Conservation (phyloP, 1,284 basidiomycete species). For the Anthracocystis panici-leucophaei region DNA sequence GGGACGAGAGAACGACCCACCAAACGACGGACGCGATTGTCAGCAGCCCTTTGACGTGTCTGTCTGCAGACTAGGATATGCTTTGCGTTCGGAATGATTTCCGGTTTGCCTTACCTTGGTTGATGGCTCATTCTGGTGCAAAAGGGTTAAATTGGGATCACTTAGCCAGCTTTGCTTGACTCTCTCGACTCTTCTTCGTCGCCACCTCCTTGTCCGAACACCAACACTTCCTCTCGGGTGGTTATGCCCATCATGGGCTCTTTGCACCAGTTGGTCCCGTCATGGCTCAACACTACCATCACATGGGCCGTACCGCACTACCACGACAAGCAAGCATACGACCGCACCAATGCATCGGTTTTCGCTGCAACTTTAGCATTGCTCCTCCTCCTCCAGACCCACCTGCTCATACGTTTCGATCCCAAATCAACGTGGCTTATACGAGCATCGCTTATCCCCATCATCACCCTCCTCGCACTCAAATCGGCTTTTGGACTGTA, state of each 20-base stretch:
- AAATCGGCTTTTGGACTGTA: constrained; percentile 25
- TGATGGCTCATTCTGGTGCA: no score
- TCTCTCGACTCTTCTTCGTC: background rate
- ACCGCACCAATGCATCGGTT: constrained; percentile 17
- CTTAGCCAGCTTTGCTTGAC: no score
- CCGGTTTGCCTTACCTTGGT: no score
- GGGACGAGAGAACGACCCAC: no score
- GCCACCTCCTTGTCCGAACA: background rate
- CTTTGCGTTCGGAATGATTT: no score
- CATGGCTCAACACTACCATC: background rate
- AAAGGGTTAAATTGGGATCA: no score
- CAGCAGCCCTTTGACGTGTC: no score
- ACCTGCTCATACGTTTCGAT: constrained; percentile 35
- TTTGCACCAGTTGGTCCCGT: background rate
- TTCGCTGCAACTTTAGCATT: constrained; percentile 10
- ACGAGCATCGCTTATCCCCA: constrained; percentile 25
- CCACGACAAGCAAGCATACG: constrained; percentile 26
- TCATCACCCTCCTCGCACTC: constrained; percentile 25
- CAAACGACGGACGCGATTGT: no score
- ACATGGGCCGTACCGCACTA: constrained; percentile 35
- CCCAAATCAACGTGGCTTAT: constrained; percentile 17
- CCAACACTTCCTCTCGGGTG: background rate
- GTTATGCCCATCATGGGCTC: background rate
- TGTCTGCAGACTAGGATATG: no score
- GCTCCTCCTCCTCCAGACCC: constrained; percentile 31